Base-by-base conservation (phyloP, 345 rosid species). In the Aquilaria yunnanensis region DNA sequence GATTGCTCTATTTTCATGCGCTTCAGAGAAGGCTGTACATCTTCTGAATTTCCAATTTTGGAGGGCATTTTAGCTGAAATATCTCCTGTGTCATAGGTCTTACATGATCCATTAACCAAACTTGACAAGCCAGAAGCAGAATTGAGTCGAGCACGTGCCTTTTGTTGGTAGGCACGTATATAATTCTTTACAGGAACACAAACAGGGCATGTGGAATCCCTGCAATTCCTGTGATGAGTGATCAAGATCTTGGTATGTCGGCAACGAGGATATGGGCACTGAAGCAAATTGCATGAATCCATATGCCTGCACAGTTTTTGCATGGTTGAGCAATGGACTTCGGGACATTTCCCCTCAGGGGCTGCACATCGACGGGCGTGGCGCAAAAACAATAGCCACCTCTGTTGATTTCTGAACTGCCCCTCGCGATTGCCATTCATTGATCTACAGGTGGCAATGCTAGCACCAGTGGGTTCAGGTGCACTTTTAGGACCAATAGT, bases 361-460 rank as follows among this genome's bases (percentile, higher is more conserved):
- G 88, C 81, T 61, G 83, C 63, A 76, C 99, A 94, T 62, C 72
- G 64, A 41, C 88, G 87, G 55, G 99, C 97, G 83, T 94, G 99
- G 56, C 84, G 77, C 72, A 94, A 71, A 72, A 90, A 81, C 77
- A 94, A 71, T 68, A 94, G 89, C 99, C 99, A 94, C 67, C 71
- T 86, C 74, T 75, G 82, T 72, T 94, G 99, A 68, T 82, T 78
- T 59, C 78, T 77, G 59, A 79, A 86, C 67, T 82, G 86, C 72
- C 76, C 32, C 46, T 88, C 90, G 43, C 68, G 82, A 65, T 73
- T 78, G 57, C 85, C 79, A 56, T 76, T 83, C 71, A 79, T 83
- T 51, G 74, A 74, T 74, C 75, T 85, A 70, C 59, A 78, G 59
- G 77, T 56, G 30, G 81, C 69, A 61, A 76, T 69, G 56, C 67